Evolutionary conservation across 208 protist species (phyloP).

Genomic region (Leishmania martiniquensis): DNA sequence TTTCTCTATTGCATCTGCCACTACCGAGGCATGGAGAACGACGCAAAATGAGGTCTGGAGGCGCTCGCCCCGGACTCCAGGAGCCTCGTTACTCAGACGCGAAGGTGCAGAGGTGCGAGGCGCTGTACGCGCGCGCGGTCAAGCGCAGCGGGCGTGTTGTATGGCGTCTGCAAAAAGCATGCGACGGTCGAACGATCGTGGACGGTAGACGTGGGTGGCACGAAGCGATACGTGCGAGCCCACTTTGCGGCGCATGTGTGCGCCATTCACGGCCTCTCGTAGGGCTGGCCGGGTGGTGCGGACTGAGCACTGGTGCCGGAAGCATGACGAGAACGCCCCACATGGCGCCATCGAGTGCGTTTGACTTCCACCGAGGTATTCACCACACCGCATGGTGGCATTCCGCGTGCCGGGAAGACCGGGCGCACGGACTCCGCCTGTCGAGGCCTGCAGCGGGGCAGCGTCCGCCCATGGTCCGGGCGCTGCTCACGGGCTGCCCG

Average conservation of each 20-base stretch:
- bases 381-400: not conserved
- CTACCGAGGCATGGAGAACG: too few relatives aligned
- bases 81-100: too few relatives aligned
- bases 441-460: too few relatives aligned
- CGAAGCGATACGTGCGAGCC: not conserved
- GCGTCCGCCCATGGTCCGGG: too few relatives aligned
- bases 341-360: not conserved
- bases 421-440: not conserved
- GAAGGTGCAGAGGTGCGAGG: not conserved
- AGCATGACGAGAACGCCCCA: not conserved
- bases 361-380: not conserved
- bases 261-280: not conserved
- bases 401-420: not conserved
- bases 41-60: too few relatives aligned
- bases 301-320: not conserved
- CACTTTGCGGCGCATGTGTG: not conserved
- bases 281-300: too few relatives aligned
- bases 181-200: too few relatives aligned
- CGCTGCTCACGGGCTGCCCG: too few relatives aligned
- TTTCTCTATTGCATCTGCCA: too few relatives aligned
- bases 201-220: not conserved
- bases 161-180: not conserved
- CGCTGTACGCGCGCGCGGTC: not conserved
- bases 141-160: not conserved
- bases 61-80: too few relatives aligned